Conservation (phyloP, 2,329 filamentous ascomycete species). For the Pseudocercospora macadamiae region DNA sequence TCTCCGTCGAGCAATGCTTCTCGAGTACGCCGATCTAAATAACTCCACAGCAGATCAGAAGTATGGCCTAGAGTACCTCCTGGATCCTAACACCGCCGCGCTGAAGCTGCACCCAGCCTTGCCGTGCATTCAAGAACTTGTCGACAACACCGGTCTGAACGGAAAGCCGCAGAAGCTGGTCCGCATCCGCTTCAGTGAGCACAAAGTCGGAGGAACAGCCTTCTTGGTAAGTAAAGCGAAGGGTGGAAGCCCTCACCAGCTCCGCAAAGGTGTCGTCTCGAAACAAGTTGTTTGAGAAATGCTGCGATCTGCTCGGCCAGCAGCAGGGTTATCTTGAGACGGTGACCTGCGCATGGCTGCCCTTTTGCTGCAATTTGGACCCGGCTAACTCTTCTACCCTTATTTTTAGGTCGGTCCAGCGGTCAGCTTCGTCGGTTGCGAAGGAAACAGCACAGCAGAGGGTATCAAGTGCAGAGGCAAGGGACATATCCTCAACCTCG, state of each 20-base stretch:
- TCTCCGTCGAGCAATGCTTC: conserved; percentile 5
- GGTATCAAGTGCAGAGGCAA: background rate
- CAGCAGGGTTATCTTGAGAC: too few species aligned
- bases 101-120: conserved; percentile 4
- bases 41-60: background rate
- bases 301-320: too few species aligned
- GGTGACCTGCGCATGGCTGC: too few species aligned
- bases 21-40: background rate
- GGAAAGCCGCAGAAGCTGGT: background rate
- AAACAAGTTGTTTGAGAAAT: background rate
- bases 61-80: background rate
- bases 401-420: too few species aligned
- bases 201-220: background rate
- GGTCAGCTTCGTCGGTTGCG: too few species aligned
- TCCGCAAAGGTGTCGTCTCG: too few species aligned
- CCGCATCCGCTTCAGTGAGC: background rate
- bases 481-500: background rate
- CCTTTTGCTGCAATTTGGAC: too few species aligned
- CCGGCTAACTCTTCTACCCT: too few species aligned
- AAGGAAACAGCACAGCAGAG: too few species aligned
- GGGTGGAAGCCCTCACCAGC: background rate
- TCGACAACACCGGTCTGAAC: background rate
- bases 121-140: background rate
- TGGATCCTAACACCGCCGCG: background rate
- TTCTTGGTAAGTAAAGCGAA: background rate